Percentiles rank a stretch among this genome's conserved stretches.
phyloP scores from a whole-genome alignment of 495 filamentous ascomycete genomes.

The Daldinia concentrica region DNA sequence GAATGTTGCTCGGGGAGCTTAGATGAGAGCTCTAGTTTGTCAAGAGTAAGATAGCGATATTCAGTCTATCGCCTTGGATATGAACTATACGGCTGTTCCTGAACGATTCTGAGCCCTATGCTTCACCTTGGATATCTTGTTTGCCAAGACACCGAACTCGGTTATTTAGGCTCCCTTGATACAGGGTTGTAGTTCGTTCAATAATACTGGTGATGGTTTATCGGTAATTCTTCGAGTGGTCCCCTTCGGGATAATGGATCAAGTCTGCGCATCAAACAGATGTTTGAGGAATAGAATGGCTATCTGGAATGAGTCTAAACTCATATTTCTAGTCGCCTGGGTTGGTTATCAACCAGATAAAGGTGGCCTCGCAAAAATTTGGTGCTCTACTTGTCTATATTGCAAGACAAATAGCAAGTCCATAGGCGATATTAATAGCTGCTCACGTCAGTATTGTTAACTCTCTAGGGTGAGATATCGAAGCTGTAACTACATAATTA shows the following conservation, averaged over 20 bases:
- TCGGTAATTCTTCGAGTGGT: not conserved
- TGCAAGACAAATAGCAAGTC: not conserved
- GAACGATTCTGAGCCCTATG: not conserved
- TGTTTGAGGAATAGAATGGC: not conserved
- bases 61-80: not conserved
- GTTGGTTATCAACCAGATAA: not conserved
- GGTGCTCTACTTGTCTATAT: not conserved
- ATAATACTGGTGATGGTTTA: not conserved
- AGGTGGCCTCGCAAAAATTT: not conserved
- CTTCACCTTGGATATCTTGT: not conserved
- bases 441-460: not conserved
- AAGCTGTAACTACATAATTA: not conserved
- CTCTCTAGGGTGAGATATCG: not conserved
- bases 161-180: not conserved
- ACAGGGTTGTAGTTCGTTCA: not conserved
- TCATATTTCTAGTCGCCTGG: not conserved
- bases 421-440: not conserved
- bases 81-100: not conserved
- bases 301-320: not conserved
- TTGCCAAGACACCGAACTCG: not conserved
- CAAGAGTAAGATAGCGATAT: not conserved
- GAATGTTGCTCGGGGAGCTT: conserved; percentile 79
- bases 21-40: conserved; percentile 47
- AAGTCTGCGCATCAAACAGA: not conserved
- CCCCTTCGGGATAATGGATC: not conserved